Conservation (phyloP, 2,329 filamentous ascomycete species). For the Myotisia sp. region DNA sequence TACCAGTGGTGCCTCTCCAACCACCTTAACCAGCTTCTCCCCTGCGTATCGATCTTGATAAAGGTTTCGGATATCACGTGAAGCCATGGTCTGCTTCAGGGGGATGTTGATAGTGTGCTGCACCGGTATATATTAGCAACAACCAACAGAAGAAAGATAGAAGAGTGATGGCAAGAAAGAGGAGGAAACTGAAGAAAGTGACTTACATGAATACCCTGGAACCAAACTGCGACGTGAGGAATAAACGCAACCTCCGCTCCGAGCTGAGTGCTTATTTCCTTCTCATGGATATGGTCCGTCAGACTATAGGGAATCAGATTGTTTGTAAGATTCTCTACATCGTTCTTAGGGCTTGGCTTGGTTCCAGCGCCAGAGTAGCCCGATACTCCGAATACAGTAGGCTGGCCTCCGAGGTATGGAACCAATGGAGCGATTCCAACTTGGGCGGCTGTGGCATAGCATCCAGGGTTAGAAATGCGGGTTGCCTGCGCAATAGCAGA, state of each 20-base stretch:
- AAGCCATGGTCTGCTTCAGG: slow-evolving; percentile 71
- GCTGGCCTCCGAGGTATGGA: slow-evolving; percentile 60
- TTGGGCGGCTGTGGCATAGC: slow-evolving; percentile 88
- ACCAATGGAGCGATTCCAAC: slow-evolving; percentile 74
- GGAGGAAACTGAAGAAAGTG: no score
- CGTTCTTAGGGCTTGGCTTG: slow-evolving; percentile 88
- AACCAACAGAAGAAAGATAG: slow-evolving; percentile 6
- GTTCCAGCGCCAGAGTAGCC: slow-evolving; percentile 93
- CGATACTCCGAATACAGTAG: slow-evolving; percentile 77
- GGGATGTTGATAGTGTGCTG: slow-evolving; percentile 79
- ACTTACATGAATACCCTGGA: slow-evolving; percentile 70
- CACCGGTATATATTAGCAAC: slow-evolving; percentile 7
- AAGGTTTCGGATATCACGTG: slow-evolving; percentile 79
- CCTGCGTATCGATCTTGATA: slow-evolving; percentile 95
- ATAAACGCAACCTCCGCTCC: slow-evolving; percentile 66
- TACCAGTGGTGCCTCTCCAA: slow-evolving; percentile 73
- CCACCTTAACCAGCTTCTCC: slow-evolving; percentile 86
- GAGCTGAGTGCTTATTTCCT: slow-evolving; percentile 70
- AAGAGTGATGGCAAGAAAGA: not conserved
- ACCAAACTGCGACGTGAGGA: slow-evolving; percentile 92
- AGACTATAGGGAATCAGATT: slow-evolving; percentile 85
- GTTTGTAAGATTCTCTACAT: slow-evolving; percentile 64
- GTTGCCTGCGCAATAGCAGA: slow-evolving; percentile 62
- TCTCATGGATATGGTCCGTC: slow-evolving; percentile 90
- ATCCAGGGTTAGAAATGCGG: slow-evolving; percentile 83